Evolutionary conservation across 192 early-diverging fungal genomes (phyloP).

Genomic region (Coemansia sp.): DNA sequence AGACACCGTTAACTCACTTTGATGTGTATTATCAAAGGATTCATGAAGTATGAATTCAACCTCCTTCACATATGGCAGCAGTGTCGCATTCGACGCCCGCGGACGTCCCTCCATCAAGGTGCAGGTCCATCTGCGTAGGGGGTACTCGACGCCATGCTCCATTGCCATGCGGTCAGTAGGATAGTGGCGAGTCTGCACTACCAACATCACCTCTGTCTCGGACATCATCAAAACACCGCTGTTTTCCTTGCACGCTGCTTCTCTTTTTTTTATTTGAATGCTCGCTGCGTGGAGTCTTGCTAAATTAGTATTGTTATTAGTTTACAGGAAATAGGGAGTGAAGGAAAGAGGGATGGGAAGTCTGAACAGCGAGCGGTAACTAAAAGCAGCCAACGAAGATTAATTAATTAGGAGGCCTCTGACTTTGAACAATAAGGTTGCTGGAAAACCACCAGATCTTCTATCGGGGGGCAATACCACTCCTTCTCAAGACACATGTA

Average conservation of each 20-base stretch:
- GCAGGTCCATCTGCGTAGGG: constrained; percentile 46
- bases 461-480: no score
- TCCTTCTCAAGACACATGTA: no score
- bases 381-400: background rate
- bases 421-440: no score
- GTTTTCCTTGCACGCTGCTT: no score
- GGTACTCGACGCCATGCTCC: constrained; percentile 30
- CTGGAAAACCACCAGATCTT: no score
- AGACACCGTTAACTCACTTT: constrained; percentile 29
- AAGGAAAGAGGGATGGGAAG: constrained; percentile 1
- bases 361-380: background rate
- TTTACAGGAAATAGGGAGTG: constrained; percentile 1
- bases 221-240: constrained; percentile 11
- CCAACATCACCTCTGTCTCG: constrained; percentile 27
- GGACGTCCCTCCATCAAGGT: constrained; percentile 39
- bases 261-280: background rate
- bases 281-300: background rate
- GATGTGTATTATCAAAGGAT: constrained; percentile 40
- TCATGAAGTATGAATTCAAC: constrained; percentile 53
- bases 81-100: constrained; percentile 13
- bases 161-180: constrained; percentile 23
- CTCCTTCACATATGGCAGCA: constrained; percentile 43
- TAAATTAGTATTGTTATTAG: background rate
- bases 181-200: constrained; percentile 35
- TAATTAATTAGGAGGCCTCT: no score